A percentile compares a stretch with the other conserved stretches of the same genome.
Evolutionary conservation across 2,329 filamentous ascomycete species (phyloP).

Genomic region (Cordyceps militaris): DNA sequence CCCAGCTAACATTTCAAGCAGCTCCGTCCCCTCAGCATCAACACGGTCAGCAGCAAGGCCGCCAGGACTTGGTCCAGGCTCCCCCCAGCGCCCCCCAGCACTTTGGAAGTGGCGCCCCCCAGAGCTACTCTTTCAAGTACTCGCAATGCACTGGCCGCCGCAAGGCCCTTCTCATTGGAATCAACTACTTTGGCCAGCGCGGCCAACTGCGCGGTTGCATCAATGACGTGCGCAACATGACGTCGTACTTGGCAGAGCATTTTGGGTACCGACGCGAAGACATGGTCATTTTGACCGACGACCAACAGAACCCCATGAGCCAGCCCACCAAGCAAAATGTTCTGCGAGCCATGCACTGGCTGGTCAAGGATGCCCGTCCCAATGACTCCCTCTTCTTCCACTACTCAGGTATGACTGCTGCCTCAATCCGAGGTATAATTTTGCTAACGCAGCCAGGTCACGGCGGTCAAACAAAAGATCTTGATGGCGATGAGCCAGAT

Average conservation of each 20-base stretch:
- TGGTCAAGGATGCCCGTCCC: conserved; percentile 84
- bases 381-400: conserved; percentile 98
- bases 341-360: conserved; percentile 92
- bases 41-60: conserved; percentile 2
- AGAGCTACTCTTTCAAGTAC: conserved; percentile 79
- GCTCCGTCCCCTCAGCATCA: neutral
- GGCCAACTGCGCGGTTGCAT: conserved; percentile 90
- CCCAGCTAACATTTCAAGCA: neutral
- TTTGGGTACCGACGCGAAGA: conserved; percentile 93
- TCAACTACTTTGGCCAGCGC: conserved; percentile 93
- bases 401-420: conserved; percentile 64
- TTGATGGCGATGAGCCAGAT: conserved; percentile 74
- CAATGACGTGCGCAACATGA: conserved; percentile 98
- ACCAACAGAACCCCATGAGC: conserved; percentile 95
- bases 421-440: neutral
- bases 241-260: conserved; percentile 75
- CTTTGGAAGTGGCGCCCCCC: conserved; percentile 75
- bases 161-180: conserved; percentile 87
- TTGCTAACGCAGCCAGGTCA: conserved; percentile 44
- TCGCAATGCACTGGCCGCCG: conserved; percentile 82
- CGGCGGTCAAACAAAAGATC: conserved; percentile 72
- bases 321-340: conserved; percentile 96
- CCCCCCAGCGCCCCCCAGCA: conserved; percentile 61
- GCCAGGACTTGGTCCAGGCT: conserved; percentile 53
- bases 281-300: conserved; percentile 94